A percentile compares a stretch with the other conserved stretches of the same genome.
Conservation (phyloP, 352 stramenopile genomes). For the Phytophthora idaei region DNA sequence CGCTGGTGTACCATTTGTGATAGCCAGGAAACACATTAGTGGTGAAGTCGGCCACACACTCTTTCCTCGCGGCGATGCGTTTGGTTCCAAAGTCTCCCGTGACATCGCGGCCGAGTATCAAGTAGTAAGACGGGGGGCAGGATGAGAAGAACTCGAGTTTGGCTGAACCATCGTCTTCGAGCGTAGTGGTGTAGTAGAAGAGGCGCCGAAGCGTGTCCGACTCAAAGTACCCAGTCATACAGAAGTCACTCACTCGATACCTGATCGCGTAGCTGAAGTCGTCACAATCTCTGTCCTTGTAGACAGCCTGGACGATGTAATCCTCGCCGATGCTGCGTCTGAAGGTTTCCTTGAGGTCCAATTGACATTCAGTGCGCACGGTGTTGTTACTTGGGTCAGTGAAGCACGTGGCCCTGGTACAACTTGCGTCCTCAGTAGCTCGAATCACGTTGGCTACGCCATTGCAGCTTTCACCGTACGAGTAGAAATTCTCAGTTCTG, state of each 20-base stretch:
- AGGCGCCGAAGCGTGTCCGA: neutral
- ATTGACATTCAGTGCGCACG: neutral
- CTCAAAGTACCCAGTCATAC: neutral
- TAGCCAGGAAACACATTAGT: neutral
- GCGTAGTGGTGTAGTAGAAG: neutral
- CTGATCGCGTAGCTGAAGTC: slow-evolving; percentile 5
- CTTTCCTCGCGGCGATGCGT: neutral
- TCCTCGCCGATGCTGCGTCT: neutral
- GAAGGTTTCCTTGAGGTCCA: neutral
- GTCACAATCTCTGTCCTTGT: neutral
- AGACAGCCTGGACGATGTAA: slow-evolving; percentile 3
- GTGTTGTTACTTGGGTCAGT: neutral
- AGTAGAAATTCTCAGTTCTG: neutral
- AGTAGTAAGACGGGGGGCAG: neutral
- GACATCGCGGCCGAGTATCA: neutral
- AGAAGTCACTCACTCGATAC: neutral
- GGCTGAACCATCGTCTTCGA: slow-evolving; percentile 5
- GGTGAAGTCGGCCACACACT: neutral
- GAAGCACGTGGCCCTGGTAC: neutral
- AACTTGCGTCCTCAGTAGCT: neutral
- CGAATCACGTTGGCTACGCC: neutral
- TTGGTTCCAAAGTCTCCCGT: neutral
- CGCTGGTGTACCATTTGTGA: neutral
- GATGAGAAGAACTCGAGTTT: slow-evolving; percentile 3
- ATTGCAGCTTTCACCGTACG: neutral